phyloP scores from a whole-genome alignment of 495 filamentous ascomycete species.

The Terfezia claveryi region DNA sequence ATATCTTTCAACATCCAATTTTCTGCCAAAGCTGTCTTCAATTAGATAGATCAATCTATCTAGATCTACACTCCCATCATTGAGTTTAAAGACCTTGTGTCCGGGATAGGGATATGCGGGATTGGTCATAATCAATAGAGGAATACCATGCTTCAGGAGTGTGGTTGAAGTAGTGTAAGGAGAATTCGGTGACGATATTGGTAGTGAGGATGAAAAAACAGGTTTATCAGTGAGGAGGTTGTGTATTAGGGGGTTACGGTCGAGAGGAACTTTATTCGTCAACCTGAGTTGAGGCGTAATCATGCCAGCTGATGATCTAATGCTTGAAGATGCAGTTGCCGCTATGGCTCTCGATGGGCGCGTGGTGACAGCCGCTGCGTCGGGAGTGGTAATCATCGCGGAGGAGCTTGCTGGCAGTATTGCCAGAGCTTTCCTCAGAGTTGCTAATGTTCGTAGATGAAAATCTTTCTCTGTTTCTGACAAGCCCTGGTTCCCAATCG shows the following conservation, averaged over 20 bases:
- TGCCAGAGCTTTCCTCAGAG: conserved; percentile 43
- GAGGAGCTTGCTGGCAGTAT: conserved; percentile 74
- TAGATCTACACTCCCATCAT: conserved; percentile 61
- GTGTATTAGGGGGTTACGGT: conserved; percentile 79
- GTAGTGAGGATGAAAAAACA: conserved; percentile 71
- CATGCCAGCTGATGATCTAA: too few relatives aligned
- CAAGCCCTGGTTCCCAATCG: background rate
- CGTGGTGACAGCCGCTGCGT: conserved; percentile 43
- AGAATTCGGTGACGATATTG: conserved; percentile 30
- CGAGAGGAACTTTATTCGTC: background rate
- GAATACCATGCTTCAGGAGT: conserved; percentile 77
- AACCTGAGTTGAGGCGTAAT: background rate
- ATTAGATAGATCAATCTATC: conserved; percentile 66
- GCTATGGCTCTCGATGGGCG: conserved; percentile 27
- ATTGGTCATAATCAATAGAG: conserved; percentile 60
- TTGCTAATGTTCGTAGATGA: conserved; percentile 51
- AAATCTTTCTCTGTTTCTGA: conserved; percentile 4
- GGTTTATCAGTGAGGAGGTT: conserved; percentile 93
- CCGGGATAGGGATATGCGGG: conserved; percentile 22
- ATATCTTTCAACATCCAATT: conserved; percentile 66
- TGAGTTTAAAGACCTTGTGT: conserved; percentile 26
- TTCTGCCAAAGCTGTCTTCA: conserved; percentile 78
- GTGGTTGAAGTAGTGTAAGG: conserved; percentile 34
- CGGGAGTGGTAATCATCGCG: conserved; percentile 63
- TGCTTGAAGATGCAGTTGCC: background rate